Conservation (phyloP, 2,329 filamentous ascomycete species). For the Ophiostoma piceae region DNA sequence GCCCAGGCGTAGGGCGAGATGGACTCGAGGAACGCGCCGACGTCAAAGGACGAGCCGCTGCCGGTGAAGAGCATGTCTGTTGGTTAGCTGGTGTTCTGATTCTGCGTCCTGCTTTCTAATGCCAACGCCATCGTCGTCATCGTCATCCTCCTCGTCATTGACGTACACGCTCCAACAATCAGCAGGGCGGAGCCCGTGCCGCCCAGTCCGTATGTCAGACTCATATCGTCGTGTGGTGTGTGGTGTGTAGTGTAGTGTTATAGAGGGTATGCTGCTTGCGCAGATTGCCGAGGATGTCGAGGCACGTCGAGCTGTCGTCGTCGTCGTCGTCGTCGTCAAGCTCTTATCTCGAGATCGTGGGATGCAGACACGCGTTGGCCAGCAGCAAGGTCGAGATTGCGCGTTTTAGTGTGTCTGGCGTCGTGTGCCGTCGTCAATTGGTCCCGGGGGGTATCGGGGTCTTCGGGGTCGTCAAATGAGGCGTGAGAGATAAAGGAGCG, state of each 20-base stretch:
- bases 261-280: neutral
- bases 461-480: neutral
- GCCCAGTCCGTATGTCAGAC: conserved; percentile 65
- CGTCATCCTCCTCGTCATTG: neutral
- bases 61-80: conserved; percentile 98
- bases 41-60: conserved; percentile 93
- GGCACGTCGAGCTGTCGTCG: neutral
- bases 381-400: neutral
- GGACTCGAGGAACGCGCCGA: conserved; percentile 89
- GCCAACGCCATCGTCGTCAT: neutral
- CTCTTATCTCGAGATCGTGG: conserved; percentile 10
- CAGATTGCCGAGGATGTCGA: neutral
- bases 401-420: neutral
- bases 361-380: conserved; percentile 4
- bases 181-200: conserved; percentile 62
- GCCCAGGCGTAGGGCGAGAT: conserved; percentile 95
- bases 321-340: neutral
- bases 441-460: neutral
- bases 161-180: conserved; percentile 75
- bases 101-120: too few species aligned
- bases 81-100: neutral
- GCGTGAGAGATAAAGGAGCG: conserved; percentile 5
- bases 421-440: conserved; percentile 9
- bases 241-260: neutral
- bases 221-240: conserved; percentile 47